Conservation (phyloP, 345 rosid genomes). For the Populus alba region DNA sequence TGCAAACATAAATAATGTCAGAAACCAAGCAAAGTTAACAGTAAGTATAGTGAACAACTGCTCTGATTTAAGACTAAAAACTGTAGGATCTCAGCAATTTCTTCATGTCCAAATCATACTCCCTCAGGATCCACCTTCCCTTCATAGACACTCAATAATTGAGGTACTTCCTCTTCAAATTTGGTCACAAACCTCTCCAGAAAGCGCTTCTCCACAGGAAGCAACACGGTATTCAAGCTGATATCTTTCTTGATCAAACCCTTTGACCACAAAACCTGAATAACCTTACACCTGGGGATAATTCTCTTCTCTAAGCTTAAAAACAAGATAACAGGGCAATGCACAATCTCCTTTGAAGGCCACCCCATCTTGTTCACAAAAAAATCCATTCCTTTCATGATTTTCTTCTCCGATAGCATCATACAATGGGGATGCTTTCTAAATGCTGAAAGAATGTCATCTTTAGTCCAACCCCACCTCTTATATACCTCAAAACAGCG, state of each 20-base stretch:
- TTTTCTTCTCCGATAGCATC: slow-evolving; percentile 49
- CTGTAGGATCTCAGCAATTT: neutral
- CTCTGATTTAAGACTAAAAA: neutral
- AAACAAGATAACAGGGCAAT: slow-evolving; percentile 36
- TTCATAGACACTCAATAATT: slow-evolving; percentile 37
- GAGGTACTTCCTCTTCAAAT: slow-evolving; percentile 39
- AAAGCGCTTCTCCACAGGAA: slow-evolving; percentile 36
- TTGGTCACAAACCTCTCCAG: slow-evolving; percentile 42
- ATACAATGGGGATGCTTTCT: slow-evolving; percentile 51
- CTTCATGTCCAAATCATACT: neutral
- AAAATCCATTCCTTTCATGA: slow-evolving; percentile 43
- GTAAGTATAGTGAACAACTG: neutral
- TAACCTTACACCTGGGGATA: slow-evolving; percentile 45
- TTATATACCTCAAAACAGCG: slow-evolving; percentile 40
- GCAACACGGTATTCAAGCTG: slow-evolving; percentile 38
- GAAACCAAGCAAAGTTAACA: neutral
- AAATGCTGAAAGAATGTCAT: slow-evolving; percentile 43
- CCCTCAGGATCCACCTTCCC: slow-evolving; percentile 18
- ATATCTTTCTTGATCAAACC: slow-evolving; percentile 44
- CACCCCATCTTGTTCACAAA: slow-evolving; percentile 45
- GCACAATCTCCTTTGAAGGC: slow-evolving; percentile 32
- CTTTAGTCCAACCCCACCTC: slow-evolving; percentile 58
- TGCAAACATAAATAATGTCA: neutral
- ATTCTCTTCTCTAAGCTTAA: slow-evolving; percentile 56
- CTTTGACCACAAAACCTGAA: slow-evolving; percentile 35